Base-by-base conservation (phyloP, 139 green algal genomes). In the Tetraselmis striata region DNA sequence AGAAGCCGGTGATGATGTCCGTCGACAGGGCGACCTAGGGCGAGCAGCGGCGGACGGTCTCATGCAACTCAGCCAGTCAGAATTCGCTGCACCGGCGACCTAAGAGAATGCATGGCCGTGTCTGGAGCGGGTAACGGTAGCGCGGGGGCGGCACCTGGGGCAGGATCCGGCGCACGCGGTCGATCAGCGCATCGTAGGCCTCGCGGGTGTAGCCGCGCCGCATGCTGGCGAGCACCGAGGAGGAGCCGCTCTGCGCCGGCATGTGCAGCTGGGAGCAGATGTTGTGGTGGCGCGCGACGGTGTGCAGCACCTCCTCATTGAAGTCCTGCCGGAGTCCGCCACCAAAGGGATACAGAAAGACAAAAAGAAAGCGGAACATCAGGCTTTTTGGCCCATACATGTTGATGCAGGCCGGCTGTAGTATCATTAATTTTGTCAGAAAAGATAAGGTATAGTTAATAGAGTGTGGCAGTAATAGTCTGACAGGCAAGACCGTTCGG, bases 1-100 rank as follows among this genome's bases (percentile, higher is more conserved):
- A 98, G 85, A 98, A 98, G 18, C 95, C 93, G 82, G 87, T 84
- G 77, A 98, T 97, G 79, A 98, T 94, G 88, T 98, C 94, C 0
- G 91, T 97, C 2, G 90, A 95, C 11, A 98, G 84, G 0, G 93
- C 88, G 24, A 94, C 89, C 1, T 83, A 74, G 5, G 1, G 1
- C 23, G 74, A 77, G 74, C 74, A 22, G n/a, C n/a, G n/a, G n/a
- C n/a, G n/a, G n/a, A n/a, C n/a, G n/a, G n/a, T n/a, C n/a, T n/a
- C n/a, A n/a, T n/a, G n/a, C n/a, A n/a, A n/a, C n/a, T n/a, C n/a
- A n/a, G n/a, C n/a, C n/a, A n/a, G n/a, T n/a, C n/a, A n/a, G n/a
- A n/a, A n/a, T n/a, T n/a, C n/a, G n/a, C n/a, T n/a, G n/a, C n/a
- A n/a, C n/a, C n/a, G n/a, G n/a, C n/a, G n/a, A n/a, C n/a, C n/a